These are phyloP conservation scores for Fraxinus ornus DNA, from an alignment of 305 asterid species.

Conservation along the genomic window DNA sequence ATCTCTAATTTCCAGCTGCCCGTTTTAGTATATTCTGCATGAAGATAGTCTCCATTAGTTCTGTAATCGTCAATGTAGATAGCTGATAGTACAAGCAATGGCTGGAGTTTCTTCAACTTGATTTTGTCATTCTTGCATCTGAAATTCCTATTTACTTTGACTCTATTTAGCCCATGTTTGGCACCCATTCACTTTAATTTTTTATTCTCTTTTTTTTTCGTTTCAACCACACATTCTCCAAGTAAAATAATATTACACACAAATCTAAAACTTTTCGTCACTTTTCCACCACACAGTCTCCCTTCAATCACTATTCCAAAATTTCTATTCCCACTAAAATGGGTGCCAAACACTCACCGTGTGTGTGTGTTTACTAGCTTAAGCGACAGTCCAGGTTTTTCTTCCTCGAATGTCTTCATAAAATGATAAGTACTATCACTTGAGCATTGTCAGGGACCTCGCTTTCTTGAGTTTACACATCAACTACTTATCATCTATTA, in stretches of 20 bases:
- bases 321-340: no score
- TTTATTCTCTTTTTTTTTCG: not conserved
- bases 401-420: not conserved
- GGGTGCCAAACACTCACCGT: no score
- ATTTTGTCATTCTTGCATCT: not conserved
- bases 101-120: not conserved
- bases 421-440: not conserved
- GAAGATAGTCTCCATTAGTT: not conserved
- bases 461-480: constrained; percentile 17
- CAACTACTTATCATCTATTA: not conserved
- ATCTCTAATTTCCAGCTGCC: constrained; percentile 3
- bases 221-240: no score
- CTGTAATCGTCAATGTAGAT: not conserved
- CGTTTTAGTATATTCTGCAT: not conserved
- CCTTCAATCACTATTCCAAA: no score
- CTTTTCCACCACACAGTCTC: no score
- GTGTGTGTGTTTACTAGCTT: not conserved
- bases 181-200: not conserved
- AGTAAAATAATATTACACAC: no score
- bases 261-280: no score
- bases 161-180: not conserved
- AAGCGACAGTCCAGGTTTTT: not conserved
- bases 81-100: not conserved
- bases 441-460: not conserved
- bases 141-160: not conserved